Conservation (phyloP, 108 stramenopile genomes). For the Hondaea fermentalgiana region DNA sequence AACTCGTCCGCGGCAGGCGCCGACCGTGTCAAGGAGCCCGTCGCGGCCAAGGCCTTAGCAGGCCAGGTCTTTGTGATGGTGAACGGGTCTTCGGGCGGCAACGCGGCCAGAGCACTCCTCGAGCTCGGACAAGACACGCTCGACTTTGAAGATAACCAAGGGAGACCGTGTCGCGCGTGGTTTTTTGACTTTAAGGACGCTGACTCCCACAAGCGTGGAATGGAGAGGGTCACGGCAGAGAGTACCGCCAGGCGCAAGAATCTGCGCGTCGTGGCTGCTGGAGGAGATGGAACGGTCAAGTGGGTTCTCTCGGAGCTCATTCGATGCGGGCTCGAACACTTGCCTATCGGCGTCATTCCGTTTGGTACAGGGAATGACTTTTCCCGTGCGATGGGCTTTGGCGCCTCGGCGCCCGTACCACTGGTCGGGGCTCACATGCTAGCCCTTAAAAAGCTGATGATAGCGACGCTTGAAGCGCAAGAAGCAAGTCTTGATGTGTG, state of each 20-base stretch:
- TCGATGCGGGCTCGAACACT: neutral
- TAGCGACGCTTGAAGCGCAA: neutral
- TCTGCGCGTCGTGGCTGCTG: neutral
- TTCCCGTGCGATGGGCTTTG: neutral
- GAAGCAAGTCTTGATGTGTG: neutral
- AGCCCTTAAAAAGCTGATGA: neutral
- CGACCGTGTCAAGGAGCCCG: no score
- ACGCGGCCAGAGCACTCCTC: neutral
- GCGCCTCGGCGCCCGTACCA: neutral
- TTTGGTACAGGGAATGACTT: constrained; percentile 5
- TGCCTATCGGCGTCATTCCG: neutral
- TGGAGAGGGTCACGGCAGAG: neutral
- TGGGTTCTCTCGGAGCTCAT: neutral
- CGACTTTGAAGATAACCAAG: neutral
- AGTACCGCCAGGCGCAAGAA: neutral
- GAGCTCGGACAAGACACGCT: neutral
- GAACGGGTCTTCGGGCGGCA: neutral
- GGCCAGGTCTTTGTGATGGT: constrained; percentile 13
- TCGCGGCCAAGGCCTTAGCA: neutral
- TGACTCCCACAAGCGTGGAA: neutral
- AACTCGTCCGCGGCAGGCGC: no score
- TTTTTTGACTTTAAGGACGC: neutral
- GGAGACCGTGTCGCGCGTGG: neutral
- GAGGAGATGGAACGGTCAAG: neutral
- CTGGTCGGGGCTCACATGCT: neutral